These are phyloP conservation scores for Lepiota venenata DNA, from an alignment of 768 basidiomycete species.

Conservation along the genomic window DNA sequence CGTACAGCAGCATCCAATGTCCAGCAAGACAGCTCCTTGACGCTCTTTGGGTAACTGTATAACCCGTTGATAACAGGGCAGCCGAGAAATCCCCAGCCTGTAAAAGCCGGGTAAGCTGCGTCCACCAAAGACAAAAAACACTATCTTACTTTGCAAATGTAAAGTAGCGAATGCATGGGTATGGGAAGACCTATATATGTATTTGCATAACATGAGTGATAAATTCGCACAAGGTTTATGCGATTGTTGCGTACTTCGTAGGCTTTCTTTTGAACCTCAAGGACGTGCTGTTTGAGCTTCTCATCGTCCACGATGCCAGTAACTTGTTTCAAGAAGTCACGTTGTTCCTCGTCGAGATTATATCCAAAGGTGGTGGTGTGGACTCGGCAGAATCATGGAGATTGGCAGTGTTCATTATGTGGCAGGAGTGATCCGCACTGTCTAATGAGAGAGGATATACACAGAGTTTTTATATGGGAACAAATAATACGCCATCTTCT, in stretches of 20 bases:
- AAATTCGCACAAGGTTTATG: background rate
- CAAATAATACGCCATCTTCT: too few species aligned
- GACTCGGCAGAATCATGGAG: background rate
- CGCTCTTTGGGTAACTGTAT: conserved; percentile 23
- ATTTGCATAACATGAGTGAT: background rate
- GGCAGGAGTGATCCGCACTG: too few species aligned
- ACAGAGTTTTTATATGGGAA: background rate
- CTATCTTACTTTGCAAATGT: conserved; percentile 26
- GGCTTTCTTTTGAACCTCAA: conserved; percentile 33
- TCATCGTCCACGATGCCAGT: conserved; percentile 34
- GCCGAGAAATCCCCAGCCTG: conserved; percentile 28
- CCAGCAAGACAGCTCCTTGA: conserved; percentile 32
- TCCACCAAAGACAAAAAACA: background rate
- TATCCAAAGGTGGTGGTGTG: conserved; percentile 21
- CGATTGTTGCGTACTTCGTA: conserved; percentile 15
- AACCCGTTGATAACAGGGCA: conserved; percentile 28
- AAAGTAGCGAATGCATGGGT: conserved; percentile 34
- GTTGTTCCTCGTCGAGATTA: conserved; percentile 23
- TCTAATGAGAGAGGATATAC: too few species aligned
- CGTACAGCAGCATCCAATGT: conserved; percentile 41
- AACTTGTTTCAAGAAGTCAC: conserved; percentile 29
- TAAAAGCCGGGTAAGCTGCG: background rate
- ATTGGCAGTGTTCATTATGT: background rate
- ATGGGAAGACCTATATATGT: conserved; percentile 28
- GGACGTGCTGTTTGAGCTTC: conserved; percentile 34